Evolutionary conservation across 176 grass and related monocot species (phyloP).

Genomic region (Triticum urartu): DNA sequence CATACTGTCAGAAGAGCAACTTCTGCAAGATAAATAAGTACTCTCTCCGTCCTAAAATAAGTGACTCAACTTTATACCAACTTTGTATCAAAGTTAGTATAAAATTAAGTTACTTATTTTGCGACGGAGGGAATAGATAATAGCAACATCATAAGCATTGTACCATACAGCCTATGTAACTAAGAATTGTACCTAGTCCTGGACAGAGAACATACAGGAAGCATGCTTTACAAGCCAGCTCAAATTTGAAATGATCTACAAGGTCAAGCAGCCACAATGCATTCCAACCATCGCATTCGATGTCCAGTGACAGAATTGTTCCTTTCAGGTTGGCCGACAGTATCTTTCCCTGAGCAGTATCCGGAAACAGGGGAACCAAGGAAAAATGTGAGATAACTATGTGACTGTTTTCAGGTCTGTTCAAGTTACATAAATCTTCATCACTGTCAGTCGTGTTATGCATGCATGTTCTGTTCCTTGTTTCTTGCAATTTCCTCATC

Average conservation of each 20-base stretch:
- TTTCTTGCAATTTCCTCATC: background rate
- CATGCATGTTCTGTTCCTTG: conserved; percentile 3
- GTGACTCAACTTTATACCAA: too few species aligned
- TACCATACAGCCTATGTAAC: background rate
- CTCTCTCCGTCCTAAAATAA: too few species aligned
- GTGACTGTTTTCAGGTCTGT: conserved; percentile 27
- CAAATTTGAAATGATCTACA: background rate
- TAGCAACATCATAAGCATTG: background rate
- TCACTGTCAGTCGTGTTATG: background rate
- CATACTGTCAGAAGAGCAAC: conserved; percentile 12
- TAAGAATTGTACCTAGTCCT: background rate
- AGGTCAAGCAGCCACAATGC: conserved; percentile 26
- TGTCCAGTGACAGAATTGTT: conserved; percentile 13
- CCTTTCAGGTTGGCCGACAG: background rate
- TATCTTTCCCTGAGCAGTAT: conserved; percentile 1
- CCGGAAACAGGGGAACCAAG: conserved; percentile 18
- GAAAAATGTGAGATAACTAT: background rate
- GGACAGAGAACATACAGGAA: background rate
- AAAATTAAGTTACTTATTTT: too few species aligned
- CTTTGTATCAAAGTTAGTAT: too few species aligned
- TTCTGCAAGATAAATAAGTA: background rate
- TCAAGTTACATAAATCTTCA: conserved; percentile 8
- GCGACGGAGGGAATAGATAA: too few species aligned
- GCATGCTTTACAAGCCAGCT: background rate
- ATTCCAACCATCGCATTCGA: background rate